Evolutionary conservation across 73 alveolate genomes (phyloP), one percentile per base, ranked within the genome.

Genomic region (Paramecium biaurelia): DNA sequence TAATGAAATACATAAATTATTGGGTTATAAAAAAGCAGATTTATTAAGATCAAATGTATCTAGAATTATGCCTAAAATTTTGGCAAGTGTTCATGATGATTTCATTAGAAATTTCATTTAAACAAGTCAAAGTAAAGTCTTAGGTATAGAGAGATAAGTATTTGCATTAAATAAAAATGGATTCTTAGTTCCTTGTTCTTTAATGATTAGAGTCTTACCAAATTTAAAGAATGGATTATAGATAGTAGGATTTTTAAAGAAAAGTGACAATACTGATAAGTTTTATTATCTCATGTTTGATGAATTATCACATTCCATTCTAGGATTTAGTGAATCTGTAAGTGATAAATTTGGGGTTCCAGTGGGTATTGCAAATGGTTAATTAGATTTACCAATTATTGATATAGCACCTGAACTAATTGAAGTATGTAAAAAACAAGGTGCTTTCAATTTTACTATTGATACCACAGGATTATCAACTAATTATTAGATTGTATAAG

Each of bases 11-110:
- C 8, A 41, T 5, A 86, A 76, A 86, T 41, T 86, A 5, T 86
- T 86, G n/a, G 93, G 93, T 21, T 86, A 76, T 58, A 58, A 56
- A 20, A 86, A 86, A 18, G 86, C 86, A 20, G 93, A 86, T 38
- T 26, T 86, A 8, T 20, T 86, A 18, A 76, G 76, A 86, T 59
- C 84, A 59, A 86, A 86, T 34, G 70, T 86, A 35, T 59, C 86
- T 1, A 86, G 93, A 67, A 86, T 86, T 2, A 86, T 86, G 93
- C 93, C 93, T 21, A 86, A 47, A 86, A 79, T 86, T 15, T 86
- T 63, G 59, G 93, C 93, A n/a, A 58, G 76, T 35, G 59, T 63
- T 35, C 93, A 86, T 67, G 93, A 86, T 86, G 85, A 86, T 26
- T 86, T 86, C 14, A 86, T 86, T 21, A 76, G 76, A 21, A 72